A percentile compares a stretch with the other conserved stretches of the same genome.
Conservation (phyloP, 1,139 yeast genomes). For the Entelexis sorbosivorans region DNA sequence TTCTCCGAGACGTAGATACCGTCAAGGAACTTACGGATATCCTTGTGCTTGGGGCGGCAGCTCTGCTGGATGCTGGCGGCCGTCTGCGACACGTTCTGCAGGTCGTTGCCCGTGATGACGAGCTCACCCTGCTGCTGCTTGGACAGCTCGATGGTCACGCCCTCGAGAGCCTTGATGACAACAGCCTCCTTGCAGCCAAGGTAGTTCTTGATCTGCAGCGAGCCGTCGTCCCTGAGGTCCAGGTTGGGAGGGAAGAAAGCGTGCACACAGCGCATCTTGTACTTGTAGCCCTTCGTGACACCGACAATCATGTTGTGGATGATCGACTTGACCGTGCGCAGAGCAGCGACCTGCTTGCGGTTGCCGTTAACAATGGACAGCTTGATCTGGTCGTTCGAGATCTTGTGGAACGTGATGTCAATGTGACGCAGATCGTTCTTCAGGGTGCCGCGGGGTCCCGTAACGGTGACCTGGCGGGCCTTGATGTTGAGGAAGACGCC, state of each 20-base stretch:
- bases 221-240: conserved; percentile 70
- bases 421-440: conserved; percentile 88
- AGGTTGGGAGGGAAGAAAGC: conserved; percentile 99
- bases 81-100: conserved; percentile 95
- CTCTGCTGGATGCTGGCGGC: conserved; percentile 98
- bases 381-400: conserved; percentile 61
- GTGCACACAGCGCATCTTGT: conserved; percentile 99
- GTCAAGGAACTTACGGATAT: conserved; percentile 98
- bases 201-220: conserved; percentile 94
- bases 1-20: conserved; percentile 99
- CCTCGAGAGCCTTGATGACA: conserved; percentile 70
- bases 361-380: conserved; percentile 96
- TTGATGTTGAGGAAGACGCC: conserved; percentile 86
- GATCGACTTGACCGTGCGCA: conserved; percentile 96
- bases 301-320: conserved; percentile 91
- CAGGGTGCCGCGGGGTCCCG: conserved; percentile 98
- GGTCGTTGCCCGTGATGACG: conserved; percentile 85
- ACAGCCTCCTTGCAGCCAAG: conserved; percentile 93
- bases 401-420: conserved; percentile 81
- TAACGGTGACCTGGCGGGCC: conserved; percentile 81
- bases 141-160: conserved; percentile 77
- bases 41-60: conserved; percentile 99
- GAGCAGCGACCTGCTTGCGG: conserved; percentile 99
- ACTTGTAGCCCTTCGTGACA: conserved; percentile 98
- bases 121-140: conserved; percentile 89